phyloP scores from a whole-genome alignment of 2,329 filamentous ascomycete genomes.

The Shiraia sp. region DNA sequence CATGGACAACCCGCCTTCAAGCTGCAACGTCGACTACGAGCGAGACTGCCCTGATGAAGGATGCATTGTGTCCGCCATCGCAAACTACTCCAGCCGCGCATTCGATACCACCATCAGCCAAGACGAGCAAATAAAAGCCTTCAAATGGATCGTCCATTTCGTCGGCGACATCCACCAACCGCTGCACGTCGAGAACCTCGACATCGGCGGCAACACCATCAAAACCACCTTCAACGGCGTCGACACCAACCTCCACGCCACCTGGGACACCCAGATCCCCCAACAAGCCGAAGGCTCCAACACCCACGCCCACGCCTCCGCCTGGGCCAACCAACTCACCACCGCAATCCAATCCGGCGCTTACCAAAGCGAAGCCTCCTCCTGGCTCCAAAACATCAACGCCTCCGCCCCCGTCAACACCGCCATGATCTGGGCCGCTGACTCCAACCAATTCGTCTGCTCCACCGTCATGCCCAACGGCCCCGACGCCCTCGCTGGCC shows the following conservation, averaged over 20 bases:
- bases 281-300: conserved; percentile 49
- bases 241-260: conserved; percentile 49
- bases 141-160: conserved; percentile 58
- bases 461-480: conserved; percentile 47
- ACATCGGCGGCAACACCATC: conserved; percentile 50
- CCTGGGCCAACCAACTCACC: conserved; percentile 46
- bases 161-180: conserved; percentile 78
- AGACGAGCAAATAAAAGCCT: conserved; percentile 47
- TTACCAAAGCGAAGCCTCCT: conserved; percentile 35
- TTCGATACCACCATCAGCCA: conserved; percentile 32
- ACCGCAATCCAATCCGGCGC: conserved; percentile 45
- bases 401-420: conserved; percentile 39
- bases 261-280: conserved; percentile 52
- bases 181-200: conserved; percentile 59
- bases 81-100: conserved; percentile 52
- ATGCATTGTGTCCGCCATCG: conserved; percentile 58
- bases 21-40: conserved; percentile 54
- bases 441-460: conserved; percentile 51
- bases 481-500: conserved; percentile 35
- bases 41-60: conserved; percentile 56
- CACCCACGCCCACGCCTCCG: conserved; percentile 41
- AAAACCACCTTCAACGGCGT: conserved; percentile 49
- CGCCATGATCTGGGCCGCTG: conserved; percentile 48
- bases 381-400: conserved; percentile 46
- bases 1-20: conserved; percentile 51